Evolutionary conservation across 2,329 filamentous ascomycete genomes (phyloP), one percentile per base, ranked within the genome.

Genomic region (Chaetoscypha palmicola): DNA sequence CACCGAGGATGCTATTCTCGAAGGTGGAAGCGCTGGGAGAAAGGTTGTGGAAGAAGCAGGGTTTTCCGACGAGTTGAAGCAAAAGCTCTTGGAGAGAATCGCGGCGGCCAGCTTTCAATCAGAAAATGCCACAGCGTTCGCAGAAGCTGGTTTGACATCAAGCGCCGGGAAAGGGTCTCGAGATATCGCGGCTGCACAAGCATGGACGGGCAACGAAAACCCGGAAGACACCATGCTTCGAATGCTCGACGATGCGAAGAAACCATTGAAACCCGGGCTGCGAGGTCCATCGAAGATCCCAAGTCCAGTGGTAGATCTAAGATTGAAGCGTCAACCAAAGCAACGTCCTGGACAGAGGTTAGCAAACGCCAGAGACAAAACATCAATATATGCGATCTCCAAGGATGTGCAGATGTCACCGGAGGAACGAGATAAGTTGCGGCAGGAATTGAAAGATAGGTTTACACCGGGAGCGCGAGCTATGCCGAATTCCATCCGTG

Each of bases 161-260:
- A 73, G 76, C n/a, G 80, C 84, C 10, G 81, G 83, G 12, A 72
- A 73, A 53, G 83, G 81, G 10, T 84, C 83, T 2, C 73, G 79
- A 47, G 76, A 83, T 38, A 75, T 81, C 26, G 87, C 87, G 1
- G 70, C 74, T 0, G 77, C 81, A 5, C 67, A 74, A 45, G 74
- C 83, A 1, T 98, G 92, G 92, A 79, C 76, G 0, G 92, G 91
- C 2, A 71, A 75, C 10, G 92, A 97, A 65, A 70, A 69, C 4
- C 67, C 83, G 1, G 77, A 82, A 54, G 89, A 96, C 62, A 74
- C 83, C 1, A 81, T 88, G 17, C 67, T 94, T 38, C 80, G 92
- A 23, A 97, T 97, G 85, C 65, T 92, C 9, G 76, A 86, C 45
- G 88, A 94, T 60, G 76, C 86, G 20, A 78, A 77, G 47, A 88